A percentile compares a stretch with the other conserved stretches of the same genome.
Conservation (phyloP, 345 rosid genomes). For the Boechera divaricarpa region DNA sequence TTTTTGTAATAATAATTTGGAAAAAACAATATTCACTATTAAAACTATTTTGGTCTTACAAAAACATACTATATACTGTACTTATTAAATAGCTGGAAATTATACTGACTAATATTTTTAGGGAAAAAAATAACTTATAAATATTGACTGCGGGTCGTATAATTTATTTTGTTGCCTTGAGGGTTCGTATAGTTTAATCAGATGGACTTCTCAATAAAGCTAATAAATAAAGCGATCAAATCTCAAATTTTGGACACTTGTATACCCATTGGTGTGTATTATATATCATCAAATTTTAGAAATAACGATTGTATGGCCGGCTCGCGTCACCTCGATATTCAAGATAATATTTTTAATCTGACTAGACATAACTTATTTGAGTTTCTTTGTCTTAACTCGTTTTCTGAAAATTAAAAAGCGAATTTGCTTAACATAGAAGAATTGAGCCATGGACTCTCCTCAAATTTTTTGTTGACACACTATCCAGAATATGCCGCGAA, state of each 20-base stretch:
- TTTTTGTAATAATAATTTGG: neutral
- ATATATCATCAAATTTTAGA: neutral
- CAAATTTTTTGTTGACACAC: neutral
- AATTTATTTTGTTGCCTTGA: neutral
- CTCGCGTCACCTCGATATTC: constrained; percentile 25
- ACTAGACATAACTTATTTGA: neutral
- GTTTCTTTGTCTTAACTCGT: neutral
- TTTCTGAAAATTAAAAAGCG: neutral
- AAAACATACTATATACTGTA: too few species aligned
- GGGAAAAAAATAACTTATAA: too few species aligned
- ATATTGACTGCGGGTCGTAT: neutral
- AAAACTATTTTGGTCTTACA: too few species aligned
- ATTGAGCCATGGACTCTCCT: neutral
- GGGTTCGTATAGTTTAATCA: constrained; percentile 15
- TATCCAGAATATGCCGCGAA: neutral
- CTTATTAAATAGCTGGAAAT: too few species aligned
- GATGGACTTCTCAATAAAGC: constrained; percentile 5
- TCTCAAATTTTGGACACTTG: constrained; percentile 32
- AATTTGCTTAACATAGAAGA: constrained; percentile 4
- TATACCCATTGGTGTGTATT: constrained; percentile 2
- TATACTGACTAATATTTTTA: too few species aligned
- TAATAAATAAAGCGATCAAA: neutral
- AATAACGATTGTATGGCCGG: constrained; percentile 16
- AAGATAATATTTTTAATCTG: constrained; percentile 27
- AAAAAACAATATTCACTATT: too few species aligned